Conservation (phyloP, 371 early-diverging fungal species). For the Mortierella sp. region DNA sequence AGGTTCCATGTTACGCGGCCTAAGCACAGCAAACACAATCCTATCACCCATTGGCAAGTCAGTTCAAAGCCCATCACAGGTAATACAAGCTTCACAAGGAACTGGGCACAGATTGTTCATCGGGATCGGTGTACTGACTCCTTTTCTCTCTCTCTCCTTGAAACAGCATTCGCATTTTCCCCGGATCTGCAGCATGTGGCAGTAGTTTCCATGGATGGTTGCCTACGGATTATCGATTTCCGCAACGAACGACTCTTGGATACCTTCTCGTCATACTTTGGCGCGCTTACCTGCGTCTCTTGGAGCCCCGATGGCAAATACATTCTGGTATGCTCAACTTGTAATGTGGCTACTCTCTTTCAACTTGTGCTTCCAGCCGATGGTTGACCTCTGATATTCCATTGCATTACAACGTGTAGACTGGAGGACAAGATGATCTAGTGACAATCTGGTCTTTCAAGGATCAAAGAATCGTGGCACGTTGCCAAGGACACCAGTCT, state of each 20-base stretch:
- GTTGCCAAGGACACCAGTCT: conserved; percentile 95
- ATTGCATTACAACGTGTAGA: conserved; percentile 36
- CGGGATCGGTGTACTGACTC: background rate
- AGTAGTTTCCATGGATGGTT: conserved; percentile 81
- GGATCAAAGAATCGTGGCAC: conserved; percentile 81
- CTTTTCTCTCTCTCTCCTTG: background rate
- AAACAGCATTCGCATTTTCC: conserved; percentile 81
- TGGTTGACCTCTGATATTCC: background rate
- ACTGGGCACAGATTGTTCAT: no score
- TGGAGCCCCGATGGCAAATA: conserved; percentile 96
- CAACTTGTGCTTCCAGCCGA: conserved; percentile 8
- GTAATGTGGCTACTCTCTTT: background rate
- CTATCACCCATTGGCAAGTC: conserved; percentile 80
- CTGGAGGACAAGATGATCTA: conserved; percentile 96
- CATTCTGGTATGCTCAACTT: conserved; percentile 72
- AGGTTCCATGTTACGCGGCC: conserved; percentile 66
- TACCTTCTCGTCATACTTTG: conserved; percentile 76
- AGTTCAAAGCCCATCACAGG: conserved; percentile 75
- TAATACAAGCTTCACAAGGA: conserved; percentile 19
- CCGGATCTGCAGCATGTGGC: conserved; percentile 89
- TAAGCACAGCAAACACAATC: conserved; percentile 75
- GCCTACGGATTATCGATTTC: conserved; percentile 83
- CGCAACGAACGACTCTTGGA: conserved; percentile 78
- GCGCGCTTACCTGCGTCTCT: conserved; percentile 84
- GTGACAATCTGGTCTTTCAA: conserved; percentile 91